A percentile compares a stretch with the other conserved stretches of the same genome.
phyloP scores from a whole-genome alignment of 2,329 filamentous ascomycete species.

The Magnaporthiopsis rhizophila region DNA sequence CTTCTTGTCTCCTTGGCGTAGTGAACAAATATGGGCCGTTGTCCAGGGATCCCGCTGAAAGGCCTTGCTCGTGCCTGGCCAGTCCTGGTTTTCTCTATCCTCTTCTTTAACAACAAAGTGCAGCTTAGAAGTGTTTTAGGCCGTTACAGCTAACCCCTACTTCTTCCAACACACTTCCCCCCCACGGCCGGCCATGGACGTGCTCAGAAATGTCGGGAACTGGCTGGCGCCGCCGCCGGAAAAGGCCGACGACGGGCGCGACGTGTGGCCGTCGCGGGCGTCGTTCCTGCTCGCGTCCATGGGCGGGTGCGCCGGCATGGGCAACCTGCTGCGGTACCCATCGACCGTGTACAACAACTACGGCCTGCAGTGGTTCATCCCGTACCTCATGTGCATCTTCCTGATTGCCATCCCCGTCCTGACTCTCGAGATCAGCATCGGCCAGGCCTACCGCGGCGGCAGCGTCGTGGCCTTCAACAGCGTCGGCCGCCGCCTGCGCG shows the following conservation, averaged over 20 bases:
- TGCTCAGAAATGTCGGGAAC: constrained; percentile 22
- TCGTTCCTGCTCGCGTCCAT: constrained; percentile 50
- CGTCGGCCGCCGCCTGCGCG: constrained; percentile 43
- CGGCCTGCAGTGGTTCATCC: constrained; percentile 53
- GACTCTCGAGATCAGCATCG: constrained; percentile 58
- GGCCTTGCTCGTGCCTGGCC: neutral
- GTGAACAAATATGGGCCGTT: neutral
- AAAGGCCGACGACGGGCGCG: constrained; percentile 32
- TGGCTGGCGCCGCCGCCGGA: constrained; percentile 27
- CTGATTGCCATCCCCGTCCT: constrained; percentile 48
- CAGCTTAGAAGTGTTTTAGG: no score
- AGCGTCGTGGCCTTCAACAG: constrained; percentile 47
- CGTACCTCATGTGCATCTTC: constrained; percentile 46
- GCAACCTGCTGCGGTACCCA: constrained; percentile 49
- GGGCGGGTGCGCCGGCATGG: constrained; percentile 50
- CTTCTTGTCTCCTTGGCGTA: no score
- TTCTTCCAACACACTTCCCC: neutral
- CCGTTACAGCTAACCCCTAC: neutral
- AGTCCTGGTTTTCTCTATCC: neutral
- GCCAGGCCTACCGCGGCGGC: constrained; percentile 53
- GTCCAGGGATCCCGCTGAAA: neutral
- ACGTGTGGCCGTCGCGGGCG: constrained; percentile 47
- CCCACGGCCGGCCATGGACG: neutral
- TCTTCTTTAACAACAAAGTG: no score
- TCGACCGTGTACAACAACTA: constrained; percentile 53